Conservation (phyloP, 768 basidiomycete genomes). For the Auriscalpium vulgare region DNA sequence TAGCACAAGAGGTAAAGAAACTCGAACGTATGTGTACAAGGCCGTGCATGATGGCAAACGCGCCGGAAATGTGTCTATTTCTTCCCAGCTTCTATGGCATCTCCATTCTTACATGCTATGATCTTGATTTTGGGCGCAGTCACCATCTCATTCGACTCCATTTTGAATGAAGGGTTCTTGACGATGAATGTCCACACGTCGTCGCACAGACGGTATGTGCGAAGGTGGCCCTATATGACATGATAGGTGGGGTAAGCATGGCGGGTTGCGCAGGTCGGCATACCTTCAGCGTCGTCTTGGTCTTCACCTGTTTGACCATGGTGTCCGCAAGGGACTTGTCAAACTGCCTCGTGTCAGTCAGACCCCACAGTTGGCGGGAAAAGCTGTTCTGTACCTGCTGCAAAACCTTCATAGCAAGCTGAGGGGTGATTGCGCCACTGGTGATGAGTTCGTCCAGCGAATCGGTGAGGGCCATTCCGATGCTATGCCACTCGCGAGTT, state of each 20-base stretch:
- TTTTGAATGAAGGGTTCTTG: constrained; percentile 88
- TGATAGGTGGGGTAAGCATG: background rate
- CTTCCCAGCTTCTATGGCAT: constrained; percentile 77
- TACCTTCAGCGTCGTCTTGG: constrained; percentile 90
- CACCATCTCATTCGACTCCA: constrained; percentile 84
- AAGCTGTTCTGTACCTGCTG: constrained; percentile 60
- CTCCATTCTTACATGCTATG: constrained; percentile 95
- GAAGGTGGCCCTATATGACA: constrained; percentile 60
- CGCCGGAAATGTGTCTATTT: constrained; percentile 34
- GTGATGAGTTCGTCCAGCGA: constrained; percentile 98
- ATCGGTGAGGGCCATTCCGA: constrained; percentile 96
- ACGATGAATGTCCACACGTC: constrained; percentile 99
- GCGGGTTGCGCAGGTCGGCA: constrained; percentile 11
- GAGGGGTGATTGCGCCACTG: constrained; percentile 92
- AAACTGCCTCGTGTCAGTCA: constrained; percentile 48
- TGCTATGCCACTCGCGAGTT: constrained; percentile 39
- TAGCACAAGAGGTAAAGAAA: too few relatives aligned
- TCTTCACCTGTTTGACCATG: constrained; percentile 90
- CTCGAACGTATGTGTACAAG: background rate
- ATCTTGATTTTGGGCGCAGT: constrained; percentile 83
- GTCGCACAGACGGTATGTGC: constrained; percentile 89
- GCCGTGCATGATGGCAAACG: background rate
- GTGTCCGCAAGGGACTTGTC: constrained; percentile 93
- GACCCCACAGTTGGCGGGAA: background rate
- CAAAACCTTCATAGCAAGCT: constrained; percentile 97